These are phyloP conservation scores for Fusarium sp. DNA, from an alignment of 2,329 filamentous ascomycete species.

Conservation along the genomic window DNA sequence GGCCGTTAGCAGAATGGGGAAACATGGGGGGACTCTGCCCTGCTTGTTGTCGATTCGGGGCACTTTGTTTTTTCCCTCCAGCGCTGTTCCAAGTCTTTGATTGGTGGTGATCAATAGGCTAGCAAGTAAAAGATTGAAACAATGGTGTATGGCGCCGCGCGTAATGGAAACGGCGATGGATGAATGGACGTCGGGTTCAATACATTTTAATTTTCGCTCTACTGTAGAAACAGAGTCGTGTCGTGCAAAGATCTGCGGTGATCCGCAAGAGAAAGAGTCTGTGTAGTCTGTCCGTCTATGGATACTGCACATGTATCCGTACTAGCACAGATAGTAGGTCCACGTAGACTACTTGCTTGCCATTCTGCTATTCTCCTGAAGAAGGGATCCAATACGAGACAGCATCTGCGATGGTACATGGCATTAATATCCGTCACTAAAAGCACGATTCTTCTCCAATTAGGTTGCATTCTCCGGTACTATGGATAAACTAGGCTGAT, in stretches of 20 bases:
- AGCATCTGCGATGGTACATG: slow-evolving; percentile 14
- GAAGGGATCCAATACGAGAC: slow-evolving; percentile 21
- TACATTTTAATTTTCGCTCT: background rate
- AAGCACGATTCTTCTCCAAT: slow-evolving; percentile 19
- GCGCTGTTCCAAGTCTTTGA: slow-evolving; percentile 2
- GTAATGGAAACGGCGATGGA: background rate
- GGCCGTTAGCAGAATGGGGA: slow-evolving; percentile 29
- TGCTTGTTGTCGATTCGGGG: slow-evolving; percentile 26
- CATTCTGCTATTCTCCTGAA: slow-evolving; percentile 7
- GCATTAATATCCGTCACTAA: slow-evolving; percentile 10
- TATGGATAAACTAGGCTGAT: slow-evolving; percentile 27
- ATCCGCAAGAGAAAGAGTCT: slow-evolving; percentile 1
- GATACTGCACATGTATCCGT: slow-evolving; percentile 1
- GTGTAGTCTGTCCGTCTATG: background rate
- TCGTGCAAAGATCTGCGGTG: slow-evolving; percentile 6
- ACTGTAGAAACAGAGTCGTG: background rate
- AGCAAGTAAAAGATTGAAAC: slow-evolving; percentile 21
- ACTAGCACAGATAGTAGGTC: background rate
- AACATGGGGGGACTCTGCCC: slow-evolving; percentile 31
- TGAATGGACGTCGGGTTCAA: background rate
- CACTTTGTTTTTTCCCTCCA: slow-evolving; percentile 20
- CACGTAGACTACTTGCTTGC: background rate
- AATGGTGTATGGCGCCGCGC: slow-evolving; percentile 24
- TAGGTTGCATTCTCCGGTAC: slow-evolving; percentile 37
- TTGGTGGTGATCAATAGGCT: slow-evolving; percentile 11